These are phyloP conservation scores for Exophiala aquamarina DNA, from an alignment of 2,329 filamentous ascomycete genomes.

Conservation along the genomic window DNA sequence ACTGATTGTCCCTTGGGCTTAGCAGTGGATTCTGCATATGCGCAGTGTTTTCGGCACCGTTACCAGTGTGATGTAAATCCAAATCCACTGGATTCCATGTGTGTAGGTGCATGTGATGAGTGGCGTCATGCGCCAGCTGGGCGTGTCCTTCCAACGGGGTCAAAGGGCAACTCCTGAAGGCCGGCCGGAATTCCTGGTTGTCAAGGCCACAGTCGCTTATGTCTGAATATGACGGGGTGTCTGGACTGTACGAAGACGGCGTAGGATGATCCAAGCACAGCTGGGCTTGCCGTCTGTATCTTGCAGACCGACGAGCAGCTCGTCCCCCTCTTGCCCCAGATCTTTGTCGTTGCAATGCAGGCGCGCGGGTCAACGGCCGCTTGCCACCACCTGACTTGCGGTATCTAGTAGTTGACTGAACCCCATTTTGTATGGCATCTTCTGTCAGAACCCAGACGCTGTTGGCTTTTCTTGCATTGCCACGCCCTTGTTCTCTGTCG, in stretches of 20 bases:
- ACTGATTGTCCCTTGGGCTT: constrained; percentile 9
- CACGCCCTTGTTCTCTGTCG: constrained; percentile 35
- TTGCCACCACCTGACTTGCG: constrained; percentile 47
- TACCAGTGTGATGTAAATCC: constrained; percentile 1
- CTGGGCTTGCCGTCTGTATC: constrained; percentile 21
- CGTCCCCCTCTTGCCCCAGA: constrained; percentile 44
- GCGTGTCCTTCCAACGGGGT: constrained; percentile 11
- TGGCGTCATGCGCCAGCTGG: constrained; percentile 10
- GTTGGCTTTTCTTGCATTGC: constrained; percentile 62
- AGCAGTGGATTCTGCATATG: constrained; percentile 11
- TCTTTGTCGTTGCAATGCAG: constrained; percentile 40
- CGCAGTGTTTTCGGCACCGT: constrained; percentile 9
- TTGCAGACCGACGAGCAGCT: constrained; percentile 37
- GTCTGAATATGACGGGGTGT: constrained; percentile 20
- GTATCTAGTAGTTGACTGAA: constrained; percentile 83
- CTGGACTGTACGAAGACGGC: constrained; percentile 7
- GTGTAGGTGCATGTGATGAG: constrained; percentile 7
- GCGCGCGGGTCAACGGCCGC: constrained; percentile 37
- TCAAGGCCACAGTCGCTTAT: constrained; percentile 17
- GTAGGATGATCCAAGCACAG: not conserved
- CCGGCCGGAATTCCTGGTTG: constrained; percentile 7
- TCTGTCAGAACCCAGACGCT: constrained; percentile 78
- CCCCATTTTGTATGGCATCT: constrained; percentile 67
- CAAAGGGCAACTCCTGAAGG: constrained; percentile 16
- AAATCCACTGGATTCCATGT: constrained; percentile 10